phyloP scores from a whole-genome alignment of 768 basidiomycete genomes.

The Agrocybe praecox region DNA sequence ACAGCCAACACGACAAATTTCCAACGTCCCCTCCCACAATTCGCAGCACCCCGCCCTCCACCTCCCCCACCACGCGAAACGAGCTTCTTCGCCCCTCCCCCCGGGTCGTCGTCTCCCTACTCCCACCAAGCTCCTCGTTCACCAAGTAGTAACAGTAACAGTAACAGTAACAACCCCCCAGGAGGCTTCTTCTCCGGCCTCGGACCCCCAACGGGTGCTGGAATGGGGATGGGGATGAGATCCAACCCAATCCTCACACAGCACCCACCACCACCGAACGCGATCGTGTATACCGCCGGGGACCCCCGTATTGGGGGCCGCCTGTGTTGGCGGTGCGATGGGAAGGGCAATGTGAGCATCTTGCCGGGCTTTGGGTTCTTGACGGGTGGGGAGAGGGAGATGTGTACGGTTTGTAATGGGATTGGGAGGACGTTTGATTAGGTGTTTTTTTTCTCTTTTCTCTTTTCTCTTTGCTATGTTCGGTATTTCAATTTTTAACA shows the following conservation, averaged over 20 bases:
- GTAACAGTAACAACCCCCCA: constrained; percentile 1
- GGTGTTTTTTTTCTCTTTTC: neutral
- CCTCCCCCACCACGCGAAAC: neutral
- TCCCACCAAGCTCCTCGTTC: too few species aligned
- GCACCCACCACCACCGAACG: constrained; percentile 33
- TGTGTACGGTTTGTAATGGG: constrained; percentile 64
- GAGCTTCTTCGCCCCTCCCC: neutral
- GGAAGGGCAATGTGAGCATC: constrained; percentile 49
- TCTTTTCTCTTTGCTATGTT: neutral
- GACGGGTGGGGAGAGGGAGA: constrained; percentile 19
- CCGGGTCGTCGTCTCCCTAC: neutral
- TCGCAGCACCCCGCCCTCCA: neutral
- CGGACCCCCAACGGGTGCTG: neutral
- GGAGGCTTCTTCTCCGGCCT: constrained; percentile 8
- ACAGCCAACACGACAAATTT: constrained; percentile 10
- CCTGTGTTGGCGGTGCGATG: constrained; percentile 67
- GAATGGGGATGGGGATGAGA: too few species aligned
- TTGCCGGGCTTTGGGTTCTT: constrained; percentile 55
- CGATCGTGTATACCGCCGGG: constrained; percentile 58
- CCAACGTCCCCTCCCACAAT: constrained; percentile 19
- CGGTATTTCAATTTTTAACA: neutral
- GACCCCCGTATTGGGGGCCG: constrained; percentile 72
- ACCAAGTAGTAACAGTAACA: too few species aligned
- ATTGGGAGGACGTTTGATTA: constrained; percentile 54
- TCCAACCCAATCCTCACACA: neutral